Percentiles rank a stretch among this genome's conserved stretches.
These are phyloP conservation scores for Bjerkandera adusta DNA, from an alignment of 1,284 basidiomycete genomes.

Conservation along the genomic window DNA sequence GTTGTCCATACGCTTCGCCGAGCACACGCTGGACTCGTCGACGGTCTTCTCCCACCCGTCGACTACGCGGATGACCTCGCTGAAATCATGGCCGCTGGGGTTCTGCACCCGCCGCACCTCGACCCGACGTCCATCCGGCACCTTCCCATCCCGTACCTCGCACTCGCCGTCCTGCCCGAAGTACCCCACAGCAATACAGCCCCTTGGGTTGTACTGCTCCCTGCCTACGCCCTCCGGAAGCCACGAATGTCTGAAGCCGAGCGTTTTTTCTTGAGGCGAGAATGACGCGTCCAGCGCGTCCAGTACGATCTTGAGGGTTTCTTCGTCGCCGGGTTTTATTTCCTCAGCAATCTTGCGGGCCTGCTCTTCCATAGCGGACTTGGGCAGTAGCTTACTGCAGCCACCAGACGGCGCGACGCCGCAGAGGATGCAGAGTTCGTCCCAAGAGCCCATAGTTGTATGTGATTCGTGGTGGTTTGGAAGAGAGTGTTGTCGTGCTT, in stretches of 20 bases:
- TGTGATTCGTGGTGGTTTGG: too few relatives aligned
- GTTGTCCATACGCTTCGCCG: conserved; percentile 2
- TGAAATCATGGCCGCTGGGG: conserved; percentile 3
- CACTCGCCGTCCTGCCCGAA: conserved; percentile 4
- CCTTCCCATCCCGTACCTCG: not conserved
- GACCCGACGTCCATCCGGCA: conserved; percentile 1
- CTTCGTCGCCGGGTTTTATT: conserved; percentile 1
- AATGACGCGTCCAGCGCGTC: conserved; percentile 4
- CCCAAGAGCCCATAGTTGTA: conserved; percentile 14
- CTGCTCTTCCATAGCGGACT: conserved; percentile 1
- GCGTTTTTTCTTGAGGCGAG: not conserved
- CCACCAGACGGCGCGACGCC: conserved; percentile 4
- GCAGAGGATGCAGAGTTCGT: conserved; percentile 11
- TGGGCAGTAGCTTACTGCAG: not conserved
- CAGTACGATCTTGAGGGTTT: conserved; percentile 1
- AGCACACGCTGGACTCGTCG: conserved; percentile 1
- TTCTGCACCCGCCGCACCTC: conserved; percentile 7
- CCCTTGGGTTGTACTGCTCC: not conserved
- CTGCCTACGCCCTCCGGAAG: conserved; percentile 9
- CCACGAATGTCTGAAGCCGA: conserved; percentile 2
- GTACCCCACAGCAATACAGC: conserved; percentile 8
- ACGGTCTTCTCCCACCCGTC: not conserved
- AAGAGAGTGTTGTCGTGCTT: too few relatives aligned
- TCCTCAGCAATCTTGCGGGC: conserved; percentile 4
- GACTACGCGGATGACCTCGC: not conserved